A percentile compares a stretch with the other conserved stretches of the same genome.
These are phyloP conservation scores for Diaporthe capsici DNA, from an alignment of 2,329 filamentous ascomycete genomes.

Conservation along the genomic window DNA sequence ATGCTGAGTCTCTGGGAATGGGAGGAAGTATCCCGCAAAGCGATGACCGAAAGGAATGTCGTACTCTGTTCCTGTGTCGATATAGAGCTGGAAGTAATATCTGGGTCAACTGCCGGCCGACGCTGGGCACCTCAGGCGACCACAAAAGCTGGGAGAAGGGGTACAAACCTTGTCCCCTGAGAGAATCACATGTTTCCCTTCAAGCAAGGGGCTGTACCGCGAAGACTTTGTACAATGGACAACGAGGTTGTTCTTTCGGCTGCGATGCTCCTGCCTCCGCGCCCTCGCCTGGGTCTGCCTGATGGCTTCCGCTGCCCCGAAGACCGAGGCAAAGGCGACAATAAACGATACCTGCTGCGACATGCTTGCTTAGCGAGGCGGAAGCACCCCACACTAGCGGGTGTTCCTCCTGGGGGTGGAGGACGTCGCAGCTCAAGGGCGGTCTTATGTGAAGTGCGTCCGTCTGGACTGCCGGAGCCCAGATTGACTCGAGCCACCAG, in stretches of 20 bases:
- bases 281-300: slow-evolving; percentile 61
- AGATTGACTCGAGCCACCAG: slow-evolving; percentile 29
- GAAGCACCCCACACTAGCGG: slow-evolving; percentile 21
- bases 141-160: not conserved
- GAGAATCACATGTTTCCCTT: slow-evolving; percentile 61
- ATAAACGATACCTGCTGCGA: slow-evolving; percentile 50
- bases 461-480: slow-evolving; percentile 27
- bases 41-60: slow-evolving; percentile 59
- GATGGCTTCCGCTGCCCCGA: slow-evolving; percentile 62
- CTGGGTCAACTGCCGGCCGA: slow-evolving; percentile 15
- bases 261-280: slow-evolving; percentile 62
- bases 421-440: slow-evolving; percentile 26
- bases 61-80: slow-evolving; percentile 56
- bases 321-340: slow-evolving; percentile 58
- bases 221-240: slow-evolving; percentile 63
- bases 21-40: slow-evolving; percentile 70
- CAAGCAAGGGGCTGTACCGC: slow-evolving; percentile 57
- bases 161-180: slow-evolving; percentile 57
- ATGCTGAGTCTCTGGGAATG: slow-evolving; percentile 66
- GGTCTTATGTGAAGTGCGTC: slow-evolving; percentile 32
- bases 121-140: not conserved
- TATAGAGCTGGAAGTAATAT: slow-evolving; percentile 56
- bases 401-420: not conserved
- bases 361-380: slow-evolving; percentile 18
- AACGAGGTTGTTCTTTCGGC: slow-evolving; percentile 62